phyloP scores from a whole-genome alignment of 2,329 filamentous ascomycete genomes.

The Colletotrichum limetticola region DNA sequence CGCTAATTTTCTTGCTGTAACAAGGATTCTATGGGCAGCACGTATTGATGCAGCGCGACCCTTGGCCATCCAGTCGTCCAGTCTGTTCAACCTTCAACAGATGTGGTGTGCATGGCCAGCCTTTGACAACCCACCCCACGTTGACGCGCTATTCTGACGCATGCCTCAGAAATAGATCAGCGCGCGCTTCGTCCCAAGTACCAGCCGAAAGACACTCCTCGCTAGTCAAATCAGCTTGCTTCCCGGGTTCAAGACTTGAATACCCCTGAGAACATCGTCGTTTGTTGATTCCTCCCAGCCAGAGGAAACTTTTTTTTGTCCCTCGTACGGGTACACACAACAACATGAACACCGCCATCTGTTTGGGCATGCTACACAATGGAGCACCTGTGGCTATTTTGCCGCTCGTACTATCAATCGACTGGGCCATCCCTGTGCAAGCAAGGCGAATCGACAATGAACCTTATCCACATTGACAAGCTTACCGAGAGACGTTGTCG shows the following conservation, averaged over 20 bases:
- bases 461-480: conserved; percentile 2
- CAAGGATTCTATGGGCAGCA: too few relatives aligned
- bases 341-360: neutral
- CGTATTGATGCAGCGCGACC: neutral
- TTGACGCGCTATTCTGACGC: conserved; percentile 10
- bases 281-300: neutral
- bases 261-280: conserved; percentile 2
- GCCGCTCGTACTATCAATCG: neutral
- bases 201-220: neutral
- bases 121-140: neutral
- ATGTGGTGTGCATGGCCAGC: neutral
- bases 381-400: neutral
- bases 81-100: neutral
- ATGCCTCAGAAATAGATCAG: conserved; percentile 29
- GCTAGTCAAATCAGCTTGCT: conserved; percentile 13
- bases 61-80: neutral
- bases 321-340: neutral
- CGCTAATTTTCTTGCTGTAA: too few relatives aligned
- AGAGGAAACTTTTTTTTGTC: conserved; percentile 2
- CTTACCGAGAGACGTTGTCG: neutral
- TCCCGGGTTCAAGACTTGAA: conserved; percentile 4
- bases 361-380: neutral
- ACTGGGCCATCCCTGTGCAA: neutral
- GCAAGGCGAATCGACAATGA: conserved; percentile 21
- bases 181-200: conserved; percentile 32